Percentiles rank a stretch among this genome's conserved stretches.
Conservation (phyloP, 2,329 filamentous ascomycete genomes). For the Curvularia spicifera region DNA sequence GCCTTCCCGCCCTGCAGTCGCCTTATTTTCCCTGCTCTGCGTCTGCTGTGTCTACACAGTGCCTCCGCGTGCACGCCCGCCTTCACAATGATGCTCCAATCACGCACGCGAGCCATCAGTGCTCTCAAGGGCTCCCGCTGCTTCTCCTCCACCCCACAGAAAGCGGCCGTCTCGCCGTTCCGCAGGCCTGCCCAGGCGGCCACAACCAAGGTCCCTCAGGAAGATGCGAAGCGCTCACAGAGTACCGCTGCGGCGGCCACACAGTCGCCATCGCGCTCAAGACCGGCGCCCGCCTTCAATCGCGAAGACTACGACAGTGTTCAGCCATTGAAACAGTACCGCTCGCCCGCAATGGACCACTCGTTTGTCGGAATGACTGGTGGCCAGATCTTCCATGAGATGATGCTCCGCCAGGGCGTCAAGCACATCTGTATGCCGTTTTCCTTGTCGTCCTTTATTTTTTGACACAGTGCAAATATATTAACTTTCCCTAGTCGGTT, state of each 20-base stretch:
- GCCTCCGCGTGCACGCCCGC: conserved; percentile 26
- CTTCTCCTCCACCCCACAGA: conserved; percentile 52
- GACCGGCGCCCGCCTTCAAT: conserved; percentile 59
- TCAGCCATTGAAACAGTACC: conserved; percentile 56
- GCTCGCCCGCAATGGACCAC: conserved; percentile 59
- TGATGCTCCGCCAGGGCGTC: conserved; percentile 93
- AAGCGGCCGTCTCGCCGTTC: conserved; percentile 55
- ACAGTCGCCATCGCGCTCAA: conserved; percentile 30
- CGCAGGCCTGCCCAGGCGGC: conserved; percentile 44
- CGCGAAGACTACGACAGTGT: conserved; percentile 53
- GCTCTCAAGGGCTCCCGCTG: conserved; percentile 49
- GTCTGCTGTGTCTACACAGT: conserved; percentile 11
- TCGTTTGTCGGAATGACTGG: conserved; percentile 91
- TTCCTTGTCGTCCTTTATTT: background rate
- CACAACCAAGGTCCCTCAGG: conserved; percentile 42
- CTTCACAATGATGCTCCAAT: conserved; percentile 46
- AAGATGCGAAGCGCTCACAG: conserved; percentile 52
- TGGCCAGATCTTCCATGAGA: conserved; percentile 97
- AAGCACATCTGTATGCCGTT: conserved; percentile 83
- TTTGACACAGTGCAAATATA: background rate
- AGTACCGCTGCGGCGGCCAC: conserved; percentile 52
- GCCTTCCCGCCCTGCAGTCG: conserved; percentile 5
- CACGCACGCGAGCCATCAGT: conserved; percentile 45
- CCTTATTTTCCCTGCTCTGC: conserved; percentile 10
- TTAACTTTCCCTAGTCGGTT: conserved; percentile 58